Percentiles rank a stretch among this genome's conserved stretches.
Evolutionary conservation across 169 alveolate genomes (phyloP).

Genomic region (Cryptosporidium meleagridis): DNA sequence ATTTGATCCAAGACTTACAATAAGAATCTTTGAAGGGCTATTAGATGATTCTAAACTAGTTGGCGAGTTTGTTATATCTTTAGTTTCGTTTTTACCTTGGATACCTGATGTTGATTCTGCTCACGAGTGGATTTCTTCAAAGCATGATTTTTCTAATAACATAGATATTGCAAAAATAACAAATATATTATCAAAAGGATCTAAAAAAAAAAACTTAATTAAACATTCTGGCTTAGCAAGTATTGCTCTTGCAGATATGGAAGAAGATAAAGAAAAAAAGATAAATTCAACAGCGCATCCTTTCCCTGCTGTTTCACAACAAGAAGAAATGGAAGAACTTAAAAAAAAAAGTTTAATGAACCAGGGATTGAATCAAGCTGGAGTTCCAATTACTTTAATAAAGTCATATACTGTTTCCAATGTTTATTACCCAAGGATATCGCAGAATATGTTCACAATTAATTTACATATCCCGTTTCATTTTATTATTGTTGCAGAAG

Average conservation of each 20-base stretch:
- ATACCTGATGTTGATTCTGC: conserved; percentile 81
- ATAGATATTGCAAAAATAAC: conserved; percentile 79
- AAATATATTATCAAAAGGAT: conserved; percentile 57
- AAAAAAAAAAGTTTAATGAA: conserved; percentile 53
- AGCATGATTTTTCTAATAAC: conserved; percentile 83
- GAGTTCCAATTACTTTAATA: conserved; percentile 81
- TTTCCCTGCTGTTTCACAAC: conserved; percentile 33
- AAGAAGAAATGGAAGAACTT: conserved; percentile 71
- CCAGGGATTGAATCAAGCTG: conserved; percentile 77
- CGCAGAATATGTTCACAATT: conserved; percentile 80
- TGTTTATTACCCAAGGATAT: conserved; percentile 80
- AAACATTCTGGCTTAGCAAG: conserved; percentile 71
- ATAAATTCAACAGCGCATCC: conserved; percentile 21
- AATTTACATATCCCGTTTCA: conserved; percentile 86
- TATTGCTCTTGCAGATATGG: conserved; percentile 70
- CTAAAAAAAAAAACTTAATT: conserved; percentile 25
- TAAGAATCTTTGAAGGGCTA: conserved; percentile 82
- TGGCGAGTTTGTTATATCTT: conserved; percentile 82
- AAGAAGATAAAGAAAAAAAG: conserved; percentile 31
- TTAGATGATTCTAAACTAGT: conserved; percentile 81
- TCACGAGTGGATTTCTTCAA: conserved; percentile 80
- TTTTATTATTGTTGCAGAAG: conserved; percentile 85
- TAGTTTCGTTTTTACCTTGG: conserved; percentile 86
- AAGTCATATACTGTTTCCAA: conserved; percentile 80
- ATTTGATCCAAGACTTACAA: conserved; percentile 87